These are phyloP conservation scores for Clitopilus passeckerianus DNA, from an alignment of 768 basidiomycete genomes.

Conservation along the genomic window DNA sequence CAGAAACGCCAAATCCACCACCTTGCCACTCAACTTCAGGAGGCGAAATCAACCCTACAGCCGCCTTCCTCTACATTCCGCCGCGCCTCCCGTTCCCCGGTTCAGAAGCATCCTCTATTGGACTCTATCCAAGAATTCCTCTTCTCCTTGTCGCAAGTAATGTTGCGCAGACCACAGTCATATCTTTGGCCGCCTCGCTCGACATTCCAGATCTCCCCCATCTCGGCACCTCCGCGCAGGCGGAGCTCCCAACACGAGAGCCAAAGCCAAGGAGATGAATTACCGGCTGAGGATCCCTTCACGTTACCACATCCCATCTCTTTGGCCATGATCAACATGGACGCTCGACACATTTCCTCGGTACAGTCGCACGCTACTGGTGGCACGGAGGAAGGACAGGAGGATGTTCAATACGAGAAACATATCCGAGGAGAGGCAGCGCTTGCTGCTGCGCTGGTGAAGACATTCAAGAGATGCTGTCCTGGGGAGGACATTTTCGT, in stretches of 20 bases:
- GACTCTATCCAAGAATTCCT: constrained; percentile 30
- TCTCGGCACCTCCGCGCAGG: not conserved
- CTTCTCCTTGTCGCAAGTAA: constrained; percentile 35
- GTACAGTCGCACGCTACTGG: not conserved
- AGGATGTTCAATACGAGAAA: constrained; percentile 37
- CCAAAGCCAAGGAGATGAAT: constrained; percentile 8
- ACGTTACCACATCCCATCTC: constrained; percentile 33
- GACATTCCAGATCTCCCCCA: not conserved
- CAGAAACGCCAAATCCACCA: constrained; percentile 40
- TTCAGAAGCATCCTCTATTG: constrained; percentile 1
- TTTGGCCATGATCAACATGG: constrained; percentile 35
- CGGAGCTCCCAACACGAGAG: constrained; percentile 10
- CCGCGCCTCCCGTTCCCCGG: not conserved
- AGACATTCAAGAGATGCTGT: constrained; percentile 28
- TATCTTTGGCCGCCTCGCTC: constrained; percentile 22
- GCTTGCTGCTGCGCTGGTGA: constrained; percentile 38
- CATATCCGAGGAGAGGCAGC: constrained; percentile 45
- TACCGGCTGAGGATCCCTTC: constrained; percentile 5
- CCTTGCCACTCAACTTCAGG: constrained; percentile 28
- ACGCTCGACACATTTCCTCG: constrained; percentile 22
- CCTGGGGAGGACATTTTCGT: constrained; percentile 44
- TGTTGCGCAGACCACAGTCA: constrained; percentile 34
- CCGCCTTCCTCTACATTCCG: not conserved
- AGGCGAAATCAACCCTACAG: constrained; percentile 11
- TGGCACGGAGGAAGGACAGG: constrained; percentile 1